Base-by-base conservation (phyloP, 139 green algal species). In the Marvania coccoides region DNA sequence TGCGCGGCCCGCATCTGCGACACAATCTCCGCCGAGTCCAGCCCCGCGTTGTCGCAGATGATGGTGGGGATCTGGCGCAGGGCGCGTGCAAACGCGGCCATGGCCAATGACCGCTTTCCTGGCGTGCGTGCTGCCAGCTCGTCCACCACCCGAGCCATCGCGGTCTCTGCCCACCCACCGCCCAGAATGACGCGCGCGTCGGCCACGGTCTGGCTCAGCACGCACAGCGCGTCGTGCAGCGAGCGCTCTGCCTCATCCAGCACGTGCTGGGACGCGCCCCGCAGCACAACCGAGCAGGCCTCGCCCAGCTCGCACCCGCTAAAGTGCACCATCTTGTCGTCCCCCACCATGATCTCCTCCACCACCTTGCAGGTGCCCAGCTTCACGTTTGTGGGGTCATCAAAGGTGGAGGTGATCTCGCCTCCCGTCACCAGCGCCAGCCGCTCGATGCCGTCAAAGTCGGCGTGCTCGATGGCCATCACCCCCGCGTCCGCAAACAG, bases 181-280 rank as follows among this genome's bases (percentile, higher is more conserved):
- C 94, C 94, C 37, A 83, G 94, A 31, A 99, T 72, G 23, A 98
- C 89, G 4, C 94, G 82, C 2, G 65, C 72, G 73, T 98, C 93
- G 57, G 84, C 63, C 29, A 94, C 88, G 2, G 88, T 89, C 54
- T 88, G 80, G 51, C 77, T 81, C 55, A 99, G 80, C 74, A 99
- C 94, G 78, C 94, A 99, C 47, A 99, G 88, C 26, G 94, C 94
- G 75, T 99, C 94, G 63, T 99, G 94, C 61, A 99, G 74, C 2
- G 85, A 95, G 24, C 94, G 77, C 76, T 99, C 94, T 26, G 94
- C 94, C 76, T 99, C 94, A 31, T 98, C 94, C 55, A 99, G 78
- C 63, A 99, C 84, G 74, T 98, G 94, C 10, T 79, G 82, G 65
- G 72, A 70, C 77, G 94, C 92, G 31, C 94, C 94, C 26, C 94